Percentiles rank a stretch among this genome's conserved stretches.
Evolutionary conservation across 1,139 yeast species (phyloP).

Genomic region (Zygoascus sp.): DNA sequence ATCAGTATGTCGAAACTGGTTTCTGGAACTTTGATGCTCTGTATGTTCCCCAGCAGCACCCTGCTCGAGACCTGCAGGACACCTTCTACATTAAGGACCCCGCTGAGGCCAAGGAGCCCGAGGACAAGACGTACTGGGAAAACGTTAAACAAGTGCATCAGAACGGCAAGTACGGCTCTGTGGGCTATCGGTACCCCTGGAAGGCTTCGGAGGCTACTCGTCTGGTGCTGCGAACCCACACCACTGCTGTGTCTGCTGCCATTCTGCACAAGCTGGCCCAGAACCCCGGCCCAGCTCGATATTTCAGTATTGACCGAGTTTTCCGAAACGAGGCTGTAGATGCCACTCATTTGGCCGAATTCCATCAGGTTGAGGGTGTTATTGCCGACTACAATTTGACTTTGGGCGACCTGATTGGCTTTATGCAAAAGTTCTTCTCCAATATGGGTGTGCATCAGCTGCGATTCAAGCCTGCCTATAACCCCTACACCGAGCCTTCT

Average conservation of each 20-base stretch:
- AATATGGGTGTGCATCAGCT: slow-evolving; percentile 96
- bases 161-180: slow-evolving; percentile 86
- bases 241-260: slow-evolving; percentile 87
- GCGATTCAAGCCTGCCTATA: slow-evolving; percentile 97
- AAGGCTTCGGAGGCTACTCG: slow-evolving; percentile 81
- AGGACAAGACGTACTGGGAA: slow-evolving; percentile 70
- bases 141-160: slow-evolving; percentile 82
- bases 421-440: slow-evolving; percentile 95
- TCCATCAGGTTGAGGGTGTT: slow-evolving; percentile 99
- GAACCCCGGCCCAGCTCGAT: slow-evolving; percentile 86
- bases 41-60: slow-evolving; percentile 98
- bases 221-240: slow-evolving; percentile 93
- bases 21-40: slow-evolving; percentile 98
- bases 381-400: slow-evolving; percentile 94
- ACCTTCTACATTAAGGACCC: slow-evolving; percentile 97
- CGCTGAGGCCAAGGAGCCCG: slow-evolving; percentile 67
- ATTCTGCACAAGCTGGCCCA: slow-evolving; percentile 84
- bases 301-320: slow-evolving; percentile 95
- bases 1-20: slow-evolving; percentile 95
- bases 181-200: slow-evolving; percentile 99
- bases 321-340: slow-evolving; percentile 99
- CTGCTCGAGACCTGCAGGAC: slow-evolving; percentile 98
- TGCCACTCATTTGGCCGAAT: slow-evolving; percentile 99
- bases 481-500: slow-evolving; percentile 98
- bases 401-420: slow-evolving; percentile 93